Conservation (phyloP, 176 grass and related monocot genomes). For the Triticum dicoccoides region DNA sequence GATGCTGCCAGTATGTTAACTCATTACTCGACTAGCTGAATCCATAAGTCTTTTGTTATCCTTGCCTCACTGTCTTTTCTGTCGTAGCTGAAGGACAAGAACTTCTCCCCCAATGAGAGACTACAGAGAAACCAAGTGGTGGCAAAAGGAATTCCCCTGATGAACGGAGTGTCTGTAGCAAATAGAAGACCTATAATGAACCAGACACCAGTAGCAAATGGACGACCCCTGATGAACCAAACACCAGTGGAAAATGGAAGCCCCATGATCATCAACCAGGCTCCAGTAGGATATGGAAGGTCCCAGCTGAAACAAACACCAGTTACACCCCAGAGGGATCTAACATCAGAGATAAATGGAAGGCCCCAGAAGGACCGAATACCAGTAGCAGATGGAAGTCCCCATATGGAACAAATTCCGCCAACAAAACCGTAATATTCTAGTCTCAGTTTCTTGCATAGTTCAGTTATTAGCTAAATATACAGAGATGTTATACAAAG, state of each 20-base stretch:
- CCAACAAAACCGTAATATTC: conserved; percentile 54
- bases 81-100: conserved; percentile 33
- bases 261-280: conserved; percentile 12
- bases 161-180: conserved; percentile 11
- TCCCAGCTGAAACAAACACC: neutral
- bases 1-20: conserved; percentile 39
- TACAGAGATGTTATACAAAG: neutral
- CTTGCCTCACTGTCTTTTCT: neutral
- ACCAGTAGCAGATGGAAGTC: conserved; percentile 1
- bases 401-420: neutral
- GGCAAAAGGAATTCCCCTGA: conserved; percentile 15
- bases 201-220: conserved; percentile 15
- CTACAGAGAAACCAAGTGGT: conserved; percentile 22
- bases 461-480: conserved; percentile 14
- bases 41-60: conserved; percentile 1
- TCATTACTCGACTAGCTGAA: conserved; percentile 6
- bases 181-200: neutral
- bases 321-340: conserved; percentile 3
- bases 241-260: conserved; percentile 8
- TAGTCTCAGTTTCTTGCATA: conserved; percentile 14
- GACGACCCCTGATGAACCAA: conserved; percentile 20
- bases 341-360: conserved; percentile 3
- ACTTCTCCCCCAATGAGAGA: conserved; percentile 3
- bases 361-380: neutral
- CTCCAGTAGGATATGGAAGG: conserved; percentile 8